Evolutionary conservation across 345 rosid genomes (phyloP).

Genomic region (Moricandia moricandioides): DNA sequence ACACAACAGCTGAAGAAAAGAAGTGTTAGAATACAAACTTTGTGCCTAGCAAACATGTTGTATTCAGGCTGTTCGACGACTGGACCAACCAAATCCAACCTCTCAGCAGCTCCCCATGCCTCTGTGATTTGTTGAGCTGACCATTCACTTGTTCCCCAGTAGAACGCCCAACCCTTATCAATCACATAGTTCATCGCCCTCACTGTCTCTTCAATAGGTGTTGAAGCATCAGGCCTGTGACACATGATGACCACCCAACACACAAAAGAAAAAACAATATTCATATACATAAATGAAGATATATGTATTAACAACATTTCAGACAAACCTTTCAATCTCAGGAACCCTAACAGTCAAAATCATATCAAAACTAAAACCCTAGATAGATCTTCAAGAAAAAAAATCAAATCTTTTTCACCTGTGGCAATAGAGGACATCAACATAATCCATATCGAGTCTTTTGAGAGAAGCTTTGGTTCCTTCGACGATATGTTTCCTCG

Average conservation of each 20-base stretch:
- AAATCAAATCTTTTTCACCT: slow-evolving; percentile 32
- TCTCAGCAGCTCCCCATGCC: slow-evolving; percentile 90
- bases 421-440: slow-evolving; percentile 87
- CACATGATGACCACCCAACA: neutral
- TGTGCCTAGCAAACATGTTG: slow-evolving; percentile 83
- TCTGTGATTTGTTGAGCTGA: slow-evolving; percentile 97
- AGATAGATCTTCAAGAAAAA: neutral
- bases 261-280: neutral
- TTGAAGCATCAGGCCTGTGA: slow-evolving; percentile 77
- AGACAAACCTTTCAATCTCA: neutral
- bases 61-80: slow-evolving; percentile 96
- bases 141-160: slow-evolving; percentile 99
- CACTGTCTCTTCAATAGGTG: slow-evolving; percentile 97
- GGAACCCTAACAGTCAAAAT: neutral
- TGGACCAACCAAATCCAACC: slow-evolving; percentile 87
- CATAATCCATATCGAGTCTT: slow-evolving; percentile 89
- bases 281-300: slow-evolving; percentile 5
- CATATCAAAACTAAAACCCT: neutral
- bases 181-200: slow-evolving; percentile 93
- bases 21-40: slow-evolving; percentile 41
- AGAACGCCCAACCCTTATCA: slow-evolving; percentile 97
- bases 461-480: slow-evolving; percentile 93
- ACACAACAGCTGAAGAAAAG: neutral
- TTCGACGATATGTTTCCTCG: slow-evolving; percentile 87
- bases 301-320: neutral